Conservation (phyloP, 2,329 filamentous ascomycete species). For the Aspergillus arachidicola region DNA sequence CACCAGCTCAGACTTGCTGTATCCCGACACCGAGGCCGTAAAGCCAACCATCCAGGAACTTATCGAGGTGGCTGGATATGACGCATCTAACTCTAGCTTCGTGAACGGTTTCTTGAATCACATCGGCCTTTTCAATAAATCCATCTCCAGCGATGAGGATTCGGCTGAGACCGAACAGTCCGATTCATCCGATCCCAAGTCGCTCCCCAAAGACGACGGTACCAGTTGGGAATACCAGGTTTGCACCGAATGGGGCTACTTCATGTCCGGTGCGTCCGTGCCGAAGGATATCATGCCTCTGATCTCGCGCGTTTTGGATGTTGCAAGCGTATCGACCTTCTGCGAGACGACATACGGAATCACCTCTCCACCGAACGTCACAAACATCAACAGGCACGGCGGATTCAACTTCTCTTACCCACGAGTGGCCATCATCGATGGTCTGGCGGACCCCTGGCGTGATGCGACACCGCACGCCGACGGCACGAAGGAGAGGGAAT, state of each 20-base stretch:
- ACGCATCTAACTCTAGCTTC: constrained; percentile 42
- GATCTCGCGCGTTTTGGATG: constrained; percentile 69
- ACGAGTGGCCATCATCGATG: constrained; percentile 76
- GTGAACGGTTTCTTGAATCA: constrained; percentile 59
- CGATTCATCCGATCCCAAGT: neutral
- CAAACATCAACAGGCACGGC: constrained; percentile 74
- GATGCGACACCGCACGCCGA: constrained; percentile 71
- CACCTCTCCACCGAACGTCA: constrained; percentile 62
- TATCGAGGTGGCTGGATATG: constrained; percentile 16
- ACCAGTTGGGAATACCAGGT: constrained; percentile 62
- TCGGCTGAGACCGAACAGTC: neutral
- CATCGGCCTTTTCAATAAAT: constrained; percentile 57
- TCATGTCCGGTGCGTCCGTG: constrained; percentile 71
- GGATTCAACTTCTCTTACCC: constrained; percentile 72
- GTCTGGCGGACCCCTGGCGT: constrained; percentile 79
- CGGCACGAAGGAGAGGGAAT: constrained; percentile 59
- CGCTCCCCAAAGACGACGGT: constrained; percentile 35
- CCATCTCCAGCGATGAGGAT: constrained; percentile 35
- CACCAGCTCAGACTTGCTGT: constrained; percentile 49
- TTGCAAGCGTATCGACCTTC: constrained; percentile 63
- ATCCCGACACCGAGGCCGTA: constrained; percentile 30
- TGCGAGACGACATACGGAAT: constrained; percentile 74
- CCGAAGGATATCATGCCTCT: constrained; percentile 67
- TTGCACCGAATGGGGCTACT: constrained; percentile 71
- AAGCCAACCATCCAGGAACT: constrained; percentile 35